Conservation (phyloP, 2,329 filamentous ascomycete species). For the Rutstroemia sydowiana region DNA sequence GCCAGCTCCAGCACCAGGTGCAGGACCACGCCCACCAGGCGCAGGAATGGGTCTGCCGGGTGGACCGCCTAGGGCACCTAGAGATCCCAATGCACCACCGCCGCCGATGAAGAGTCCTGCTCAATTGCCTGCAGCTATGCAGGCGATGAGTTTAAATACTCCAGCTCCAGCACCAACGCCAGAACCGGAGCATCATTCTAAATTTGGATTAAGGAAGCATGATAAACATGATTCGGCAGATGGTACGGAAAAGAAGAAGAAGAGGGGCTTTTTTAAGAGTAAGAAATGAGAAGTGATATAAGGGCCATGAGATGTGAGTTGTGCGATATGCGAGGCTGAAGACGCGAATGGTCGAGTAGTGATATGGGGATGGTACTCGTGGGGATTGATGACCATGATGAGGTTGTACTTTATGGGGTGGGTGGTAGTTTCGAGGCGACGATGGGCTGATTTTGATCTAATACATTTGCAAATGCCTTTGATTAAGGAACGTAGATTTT, state of each 20-base stretch:
- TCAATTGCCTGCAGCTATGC: slow-evolving; percentile 1
- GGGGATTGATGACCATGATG: no score
- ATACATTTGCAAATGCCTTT: no score
- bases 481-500: no score
- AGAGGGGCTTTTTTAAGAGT: slow-evolving; percentile 48
- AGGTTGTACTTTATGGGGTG: no score
- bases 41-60: slow-evolving; percentile 2
- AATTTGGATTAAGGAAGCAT: slow-evolving; percentile 32
- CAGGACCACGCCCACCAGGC: slow-evolving; percentile 11
- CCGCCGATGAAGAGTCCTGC: slow-evolving; percentile 5
- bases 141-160: slow-evolving; percentile 5
- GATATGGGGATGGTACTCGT: no score
- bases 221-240: slow-evolving; percentile 45
- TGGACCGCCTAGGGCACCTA: background rate
- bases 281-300: slow-evolving; percentile 45
- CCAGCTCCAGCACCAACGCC: background rate
- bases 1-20: slow-evolving; percentile 33
- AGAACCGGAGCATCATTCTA: slow-evolving; percentile 13
- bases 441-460: background rate
- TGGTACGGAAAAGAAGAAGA: slow-evolving; percentile 46
- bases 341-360: background rate
- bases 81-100: slow-evolving; percentile 3
- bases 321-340: no score
- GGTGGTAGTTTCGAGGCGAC: background rate
- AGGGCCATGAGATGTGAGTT: no score